Percentiles rank a stretch among this genome's conserved stretches.
These are phyloP conservation scores for Inosperma sp. DNA, from an alignment of 768 basidiomycete species.

Conservation along the genomic window DNA sequence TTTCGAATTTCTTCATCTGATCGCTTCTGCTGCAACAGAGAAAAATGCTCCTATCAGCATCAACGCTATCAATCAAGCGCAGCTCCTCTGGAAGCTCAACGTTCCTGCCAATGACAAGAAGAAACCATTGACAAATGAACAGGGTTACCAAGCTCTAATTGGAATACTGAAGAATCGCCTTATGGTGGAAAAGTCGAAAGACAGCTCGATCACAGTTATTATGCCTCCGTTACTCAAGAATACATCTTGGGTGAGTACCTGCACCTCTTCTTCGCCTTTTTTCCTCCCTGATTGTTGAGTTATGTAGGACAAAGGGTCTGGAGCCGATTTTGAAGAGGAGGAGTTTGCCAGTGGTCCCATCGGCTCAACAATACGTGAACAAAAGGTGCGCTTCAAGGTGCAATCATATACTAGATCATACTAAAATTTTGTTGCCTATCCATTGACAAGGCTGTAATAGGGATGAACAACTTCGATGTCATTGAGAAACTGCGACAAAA, in stretches of 20 bases:
- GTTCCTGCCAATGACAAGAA: slow-evolving; percentile 2
- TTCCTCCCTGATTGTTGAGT: background rate
- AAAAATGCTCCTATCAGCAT: background rate
- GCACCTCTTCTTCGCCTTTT: background rate
- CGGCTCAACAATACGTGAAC: background rate
- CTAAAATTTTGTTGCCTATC: background rate
- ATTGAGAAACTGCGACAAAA: background rate
- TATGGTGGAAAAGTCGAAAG: background rate
- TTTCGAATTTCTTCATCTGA: background rate
- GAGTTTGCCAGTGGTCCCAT: background rate
- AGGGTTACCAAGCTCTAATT: background rate
- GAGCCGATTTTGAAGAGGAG: background rate
- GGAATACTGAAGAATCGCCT: background rate
- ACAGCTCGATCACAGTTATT: background rate
- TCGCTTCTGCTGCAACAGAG: background rate
- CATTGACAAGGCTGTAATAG: background rate
- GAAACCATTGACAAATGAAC: background rate
- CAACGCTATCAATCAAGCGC: background rate
- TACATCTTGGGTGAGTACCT: background rate
- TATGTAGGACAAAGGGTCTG: background rate
- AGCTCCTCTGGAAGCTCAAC: slow-evolving; percentile 2
- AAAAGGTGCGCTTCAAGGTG: background rate
- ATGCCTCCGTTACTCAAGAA: background rate
- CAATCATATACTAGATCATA: background rate
- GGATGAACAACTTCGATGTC: background rate